Evolutionary conservation across 352 stramenopile genomes (phyloP), one percentile per base, ranked within the genome.

Genomic region (Pythium sukuiense): DNA sequence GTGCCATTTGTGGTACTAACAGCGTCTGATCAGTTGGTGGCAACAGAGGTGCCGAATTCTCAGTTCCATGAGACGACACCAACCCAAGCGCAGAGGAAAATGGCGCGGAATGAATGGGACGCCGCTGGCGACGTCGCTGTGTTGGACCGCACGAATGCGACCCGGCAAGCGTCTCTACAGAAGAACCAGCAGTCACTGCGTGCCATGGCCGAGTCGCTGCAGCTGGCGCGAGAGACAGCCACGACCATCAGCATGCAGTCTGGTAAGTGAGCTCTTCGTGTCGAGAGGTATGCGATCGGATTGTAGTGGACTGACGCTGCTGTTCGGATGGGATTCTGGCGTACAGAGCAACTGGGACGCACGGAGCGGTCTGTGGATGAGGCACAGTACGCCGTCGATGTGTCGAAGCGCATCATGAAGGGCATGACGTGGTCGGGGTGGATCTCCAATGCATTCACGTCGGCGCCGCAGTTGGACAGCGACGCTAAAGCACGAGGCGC

Each of bases 391-490:
- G 73, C 73, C 0, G 72, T 90, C 9, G 77, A 83, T 63, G 59
- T 82, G 45, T 85, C 79, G 18, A 89, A 85, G 72, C 81, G 80
- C 7, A 71, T 89, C 46, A 70, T 92, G 54, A 59, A 74, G 0
- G 81, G 81, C 11, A 90, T 92, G 83, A 88, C 85, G 29, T 94
- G 85, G 85, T 91, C 83, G 0, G 85, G 85, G 1, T 94, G 85
- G 85, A 59, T 94, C 35, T 82, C 85, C 64, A 94, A 94, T 66
- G 76, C 84, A 33, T 76, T 94, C 30, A 80, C 80, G 20, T 60
- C 70, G 9, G 56, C 53, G 13, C 80, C 81, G 27, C 65, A 79
- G 32, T 11, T 55, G 16, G 53, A 69, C 18, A 58, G 35, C 24
- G 63, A 67, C 2, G 58, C 56, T 0, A 41, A 54, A 7, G 37